These are phyloP conservation scores for Auricularia sp. DNA, from an alignment of 768 basidiomycete genomes.

Conservation along the genomic window DNA sequence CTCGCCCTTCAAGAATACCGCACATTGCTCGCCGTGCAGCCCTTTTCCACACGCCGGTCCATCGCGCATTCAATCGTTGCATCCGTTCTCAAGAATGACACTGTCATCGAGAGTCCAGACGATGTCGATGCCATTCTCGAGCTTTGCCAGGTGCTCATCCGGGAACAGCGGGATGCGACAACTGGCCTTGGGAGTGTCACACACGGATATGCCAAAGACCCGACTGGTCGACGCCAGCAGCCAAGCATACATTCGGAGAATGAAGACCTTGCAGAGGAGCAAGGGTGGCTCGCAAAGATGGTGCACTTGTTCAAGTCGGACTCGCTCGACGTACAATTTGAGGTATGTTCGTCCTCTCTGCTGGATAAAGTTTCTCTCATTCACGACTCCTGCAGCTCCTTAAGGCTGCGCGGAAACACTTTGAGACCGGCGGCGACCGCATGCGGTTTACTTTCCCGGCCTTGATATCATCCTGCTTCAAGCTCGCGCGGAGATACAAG, in stretches of 20 bases:
- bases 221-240: constrained; percentile 34
- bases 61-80: constrained; percentile 94
- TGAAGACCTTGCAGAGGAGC: constrained; percentile 94
- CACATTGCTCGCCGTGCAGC: constrained; percentile 72
- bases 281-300: constrained; percentile 98
- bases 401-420: constrained; percentile 83
- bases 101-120: constrained; percentile 84
- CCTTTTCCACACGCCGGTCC: constrained; percentile 82
- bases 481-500: constrained; percentile 87
- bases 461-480: constrained; percentile 86
- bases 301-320: constrained; percentile 90
- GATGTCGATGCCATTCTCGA: constrained; percentile 92
- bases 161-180: constrained; percentile 43
- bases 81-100: constrained; percentile 93
- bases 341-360: constrained; percentile 40
- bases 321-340: constrained; percentile 79
- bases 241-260: constrained; percentile 46
- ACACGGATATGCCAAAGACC: constrained; percentile 17
- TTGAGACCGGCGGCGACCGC: constrained; percentile 84
- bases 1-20: constrained; percentile 89
- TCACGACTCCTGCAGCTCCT: constrained; percentile 46
- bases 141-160: constrained; percentile 84
- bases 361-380: not conserved
- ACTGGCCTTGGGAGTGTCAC: constrained; percentile 44
- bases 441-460: constrained; percentile 98